These are phyloP conservation scores for Myxozyma monticola DNA, from an alignment of 805 yeast species.

Conservation along the genomic window DNA sequence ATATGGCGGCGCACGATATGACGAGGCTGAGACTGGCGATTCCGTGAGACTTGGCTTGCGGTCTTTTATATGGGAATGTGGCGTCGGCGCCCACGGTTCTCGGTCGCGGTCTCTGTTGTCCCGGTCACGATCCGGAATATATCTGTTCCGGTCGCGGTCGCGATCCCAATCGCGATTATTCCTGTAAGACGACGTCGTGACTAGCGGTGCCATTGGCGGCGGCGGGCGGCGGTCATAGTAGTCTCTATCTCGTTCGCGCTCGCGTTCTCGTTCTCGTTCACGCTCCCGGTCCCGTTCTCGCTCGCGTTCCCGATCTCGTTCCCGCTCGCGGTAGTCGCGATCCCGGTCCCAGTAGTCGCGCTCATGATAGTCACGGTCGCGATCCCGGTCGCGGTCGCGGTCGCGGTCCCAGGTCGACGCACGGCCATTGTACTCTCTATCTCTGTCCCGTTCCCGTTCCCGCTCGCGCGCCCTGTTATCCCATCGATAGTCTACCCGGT, in stretches of 20 bases:
- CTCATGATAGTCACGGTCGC: conserved; percentile 18
- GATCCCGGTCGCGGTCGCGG: conserved; percentile 18
- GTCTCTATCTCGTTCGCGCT: conserved; percentile 1
- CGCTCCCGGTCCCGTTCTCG: conserved; percentile 19
- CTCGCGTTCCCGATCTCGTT: conserved; percentile 13
- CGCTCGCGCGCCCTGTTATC: conserved; percentile 21
- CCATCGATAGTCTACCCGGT: conserved; percentile 11
- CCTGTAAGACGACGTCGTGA: too few species aligned
- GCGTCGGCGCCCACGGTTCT: background rate
- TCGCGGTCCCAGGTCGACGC: conserved; percentile 10
- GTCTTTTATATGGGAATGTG: background rate
- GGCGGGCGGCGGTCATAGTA: background rate
- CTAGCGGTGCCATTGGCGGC: too few species aligned
- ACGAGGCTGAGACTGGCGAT: background rate
- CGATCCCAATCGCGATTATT: too few species aligned
- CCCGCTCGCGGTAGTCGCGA: conserved; percentile 12
- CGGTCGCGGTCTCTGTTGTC: conserved; percentile 14
- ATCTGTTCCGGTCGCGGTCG: conserved; percentile 10
- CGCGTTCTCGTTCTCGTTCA: conserved; percentile 3
- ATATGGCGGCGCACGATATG: background rate
- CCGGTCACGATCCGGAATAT: too few species aligned
- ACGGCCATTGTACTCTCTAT: conserved; percentile 6
- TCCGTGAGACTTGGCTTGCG: too few species aligned
- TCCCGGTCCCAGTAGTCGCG: conserved; percentile 10
- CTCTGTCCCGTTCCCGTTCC: conserved; percentile 10